Base-by-base conservation (phyloP, 257 asterid species). In the Leptodermis oblonga region DNA sequence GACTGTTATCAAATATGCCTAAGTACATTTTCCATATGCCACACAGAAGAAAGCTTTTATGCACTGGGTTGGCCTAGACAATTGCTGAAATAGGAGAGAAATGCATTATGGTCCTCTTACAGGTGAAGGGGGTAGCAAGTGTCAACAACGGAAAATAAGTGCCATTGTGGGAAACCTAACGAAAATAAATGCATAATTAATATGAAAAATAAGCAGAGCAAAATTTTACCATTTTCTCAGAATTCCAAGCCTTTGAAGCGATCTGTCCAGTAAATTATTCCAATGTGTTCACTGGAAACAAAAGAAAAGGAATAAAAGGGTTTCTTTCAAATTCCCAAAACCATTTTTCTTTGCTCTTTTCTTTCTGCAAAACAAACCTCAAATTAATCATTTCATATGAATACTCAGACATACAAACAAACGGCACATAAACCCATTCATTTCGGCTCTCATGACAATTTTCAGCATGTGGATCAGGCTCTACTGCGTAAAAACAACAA, bases 211-310 rank as follows among this genome's bases (percentile, higher is more conserved):
- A 60, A 34, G 25, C 23, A 28, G 60, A 18, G 18, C 33, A 33
- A 49, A 23, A 49, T 23, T 67, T 52, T 53, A 52, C 63, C 72
- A 52, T 52, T 68, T 67, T 54, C 23, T 13, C 22, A 30, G 71
- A 67, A 23, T 33, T 51, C 39, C 60, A 67, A 49, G 45, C 15
- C 46, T 52, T 56, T 41, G 17, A 23, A 36, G 13, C 6, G 22
- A 31, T 13, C 9, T 1, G 13, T 28, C 34, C 72, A 36, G 2
- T 63, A 41, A 43, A 28, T n/a, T 13, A 39, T 63, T 17, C 36
- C 53, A 63, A 63, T 9, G 36, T 22, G n/a, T 36, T 36, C 18
- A 14, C 28, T 26, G 26, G 20, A 23, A 65, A 43, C 20, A 45
- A 45, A 26, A 22, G 26, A 18, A 10, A 45, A 26, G 15, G 23